Base-by-base conservation (phyloP, 2,329 filamentous ascomycete genomes). In the Ceratocystis ficicola region DNA sequence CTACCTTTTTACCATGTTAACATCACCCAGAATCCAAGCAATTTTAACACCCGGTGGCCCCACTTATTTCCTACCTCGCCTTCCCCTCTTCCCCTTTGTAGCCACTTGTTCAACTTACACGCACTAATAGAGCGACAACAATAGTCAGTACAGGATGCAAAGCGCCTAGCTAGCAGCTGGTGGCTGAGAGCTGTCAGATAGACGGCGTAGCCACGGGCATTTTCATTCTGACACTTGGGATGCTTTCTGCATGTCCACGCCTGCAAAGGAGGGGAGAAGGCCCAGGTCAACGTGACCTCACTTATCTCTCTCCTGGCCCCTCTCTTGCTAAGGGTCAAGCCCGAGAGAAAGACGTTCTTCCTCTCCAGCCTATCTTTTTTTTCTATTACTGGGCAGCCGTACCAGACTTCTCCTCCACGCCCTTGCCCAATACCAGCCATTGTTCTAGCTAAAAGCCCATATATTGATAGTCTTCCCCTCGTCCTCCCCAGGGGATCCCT, bases 371-470 rank as follows among this genome's bases (percentile, higher is more conserved):
- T 17, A 7, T 30, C 17, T 57, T 30, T 30, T 57, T 12, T 30
- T 5, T 17, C 28, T 28, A 10, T 12, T 28, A 30, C 7, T 17
- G 15, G 22, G 5, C 12, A 10, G 48, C 22, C 10, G 17, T 20
- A 20, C 48, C 22, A 10, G 20, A 20, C 48, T 50, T 25, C 12
- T 55, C 25, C 22, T 15, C 15, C 5, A 28, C 4, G 12, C 52
- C 52, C 52, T 28, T 57, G 15, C 8, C 22, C 52, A 57, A 57
- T 57, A 30, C 52, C 52, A 57, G 52, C 52, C 52, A 59, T 59
- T 59, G 28, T n/a, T 36, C 10, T 59, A 12, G 55, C 20, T 32
- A 30, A 41, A 41, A 41, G 10, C 12, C 25, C 15, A 17, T 36
- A 20, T 15, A 25, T 55, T 22, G 22, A 22, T 55, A 15, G n/a